A percentile compares a stretch with the other conserved stretches of the same genome.
Evolutionary conservation across 2,329 filamentous ascomycete species (phyloP).

Genomic region (Aspergillus sp.): DNA sequence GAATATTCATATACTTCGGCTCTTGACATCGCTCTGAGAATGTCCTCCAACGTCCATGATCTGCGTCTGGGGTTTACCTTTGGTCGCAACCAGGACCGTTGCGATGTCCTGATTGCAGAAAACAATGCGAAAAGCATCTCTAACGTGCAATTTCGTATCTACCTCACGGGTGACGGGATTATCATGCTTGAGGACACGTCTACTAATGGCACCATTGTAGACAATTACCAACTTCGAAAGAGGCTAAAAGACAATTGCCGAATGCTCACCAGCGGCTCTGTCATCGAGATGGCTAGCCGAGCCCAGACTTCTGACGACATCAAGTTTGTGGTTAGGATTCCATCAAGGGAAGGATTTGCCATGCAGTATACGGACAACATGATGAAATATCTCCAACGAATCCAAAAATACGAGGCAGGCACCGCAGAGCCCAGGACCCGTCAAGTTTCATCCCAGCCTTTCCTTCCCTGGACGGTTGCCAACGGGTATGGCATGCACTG

Average conservation of each 20-base stretch:
- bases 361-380: conserved; percentile 61
- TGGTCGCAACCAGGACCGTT: conserved; percentile 62
- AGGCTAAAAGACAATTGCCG: conserved; percentile 41
- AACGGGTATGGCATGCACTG: conserved; percentile 58
- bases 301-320: conserved; percentile 50
- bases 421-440: conserved; percentile 14
- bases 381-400: conserved; percentile 50
- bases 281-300: conserved; percentile 57
- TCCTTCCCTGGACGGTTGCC: conserved; percentile 24
- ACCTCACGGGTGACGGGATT: conserved; percentile 71
- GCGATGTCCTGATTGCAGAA: conserved; percentile 63
- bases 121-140: conserved; percentile 68
- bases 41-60: conserved; percentile 64
- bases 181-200: conserved; percentile 91
- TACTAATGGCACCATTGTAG: conserved; percentile 90
- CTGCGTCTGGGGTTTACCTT: conserved; percentile 70
- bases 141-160: conserved; percentile 94
- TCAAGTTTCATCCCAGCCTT: conserved; percentile 15
- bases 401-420: conserved; percentile 17
- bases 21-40: conserved; percentile 64
- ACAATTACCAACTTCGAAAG: conserved; percentile 57
- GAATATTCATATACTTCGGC: conserved; percentile 25
- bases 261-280: conserved; percentile 62
- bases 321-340: conserved; percentile 77
- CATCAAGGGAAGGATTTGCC: conserved; percentile 61